Evolutionary conservation across 768 basidiomycete genomes (phyloP).

Genomic region (Pleurotus tuoliensis): DNA sequence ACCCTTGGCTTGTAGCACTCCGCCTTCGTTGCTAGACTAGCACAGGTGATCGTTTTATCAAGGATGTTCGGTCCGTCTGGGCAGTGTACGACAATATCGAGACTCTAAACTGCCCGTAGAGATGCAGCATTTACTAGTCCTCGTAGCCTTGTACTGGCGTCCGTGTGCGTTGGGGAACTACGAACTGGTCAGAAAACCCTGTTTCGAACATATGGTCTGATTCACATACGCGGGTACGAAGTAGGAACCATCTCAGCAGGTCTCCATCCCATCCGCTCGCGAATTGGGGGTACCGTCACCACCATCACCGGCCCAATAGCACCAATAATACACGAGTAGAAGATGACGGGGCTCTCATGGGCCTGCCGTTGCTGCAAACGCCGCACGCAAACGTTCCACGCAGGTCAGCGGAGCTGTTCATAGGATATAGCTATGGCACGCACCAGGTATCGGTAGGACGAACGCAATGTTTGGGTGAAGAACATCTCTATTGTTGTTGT

Average conservation of each 20-base stretch:
- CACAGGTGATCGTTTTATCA: too few species aligned
- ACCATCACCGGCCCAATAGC: conserved; percentile 72
- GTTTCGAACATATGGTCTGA: background rate
- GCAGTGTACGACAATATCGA: background rate
- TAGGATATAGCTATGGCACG: conserved; percentile 7
- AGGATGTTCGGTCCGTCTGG: too few species aligned
- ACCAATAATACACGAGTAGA: conserved; percentile 80
- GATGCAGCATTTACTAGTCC: conserved; percentile 36
- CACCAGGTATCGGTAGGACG: conserved; percentile 50
- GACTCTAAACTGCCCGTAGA: background rate
- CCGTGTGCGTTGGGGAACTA: conserved; percentile 72
- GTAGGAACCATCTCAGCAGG: conserved; percentile 67
- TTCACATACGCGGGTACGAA: conserved; percentile 70
- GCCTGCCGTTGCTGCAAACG: conserved; percentile 76
- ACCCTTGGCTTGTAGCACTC: too few species aligned
- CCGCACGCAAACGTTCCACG: background rate
- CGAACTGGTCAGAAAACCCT: background rate
- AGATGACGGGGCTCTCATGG: conserved; percentile 88
- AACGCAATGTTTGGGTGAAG: conserved; percentile 42
- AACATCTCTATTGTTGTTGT: conserved; percentile 34
- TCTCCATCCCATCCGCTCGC: conserved; percentile 64
- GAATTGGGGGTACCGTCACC: conserved; percentile 73
- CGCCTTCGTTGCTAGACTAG: too few species aligned
- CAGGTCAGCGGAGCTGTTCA: conserved; percentile 13
- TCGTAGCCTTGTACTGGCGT: conserved; percentile 72